Evolutionary conservation across 768 basidiomycete genomes (phyloP).

Genomic region (Grammothele lineata): DNA sequence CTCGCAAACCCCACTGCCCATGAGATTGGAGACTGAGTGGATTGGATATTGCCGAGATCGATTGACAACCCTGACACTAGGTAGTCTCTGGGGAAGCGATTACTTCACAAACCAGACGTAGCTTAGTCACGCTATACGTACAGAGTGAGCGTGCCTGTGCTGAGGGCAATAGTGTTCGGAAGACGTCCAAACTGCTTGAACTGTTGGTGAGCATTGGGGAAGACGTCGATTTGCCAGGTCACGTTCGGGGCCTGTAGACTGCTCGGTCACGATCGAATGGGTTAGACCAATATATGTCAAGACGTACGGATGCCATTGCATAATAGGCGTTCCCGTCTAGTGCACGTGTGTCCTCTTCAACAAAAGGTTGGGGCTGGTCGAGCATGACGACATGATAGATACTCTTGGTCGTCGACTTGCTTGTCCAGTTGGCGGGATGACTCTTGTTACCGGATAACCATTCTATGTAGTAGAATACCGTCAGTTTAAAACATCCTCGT

Average conservation of each 20-base stretch:
- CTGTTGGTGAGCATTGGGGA: constrained; percentile 8
- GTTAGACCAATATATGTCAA: too few species aligned
- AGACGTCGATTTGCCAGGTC: constrained; percentile 11
- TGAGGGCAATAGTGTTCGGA: constrained; percentile 2
- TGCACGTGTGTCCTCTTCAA: constrained; percentile 9
- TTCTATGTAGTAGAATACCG: background rate
- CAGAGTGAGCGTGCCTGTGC: too few species aligned
- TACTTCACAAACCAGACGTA: too few species aligned
- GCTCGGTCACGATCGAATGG: background rate
- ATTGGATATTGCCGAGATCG: constrained; percentile 22
- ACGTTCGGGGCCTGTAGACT: background rate
- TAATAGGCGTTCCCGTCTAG: constrained; percentile 13
- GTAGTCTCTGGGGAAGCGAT: constrained; percentile 7
- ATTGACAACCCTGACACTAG: constrained; percentile 23
- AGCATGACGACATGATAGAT: constrained; percentile 12
- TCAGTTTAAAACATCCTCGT: background rate
- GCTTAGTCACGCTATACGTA: too few species aligned
- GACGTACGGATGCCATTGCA: constrained; percentile 8
- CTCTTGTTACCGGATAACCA: constrained; percentile 11
- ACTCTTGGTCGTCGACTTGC: constrained; percentile 1
- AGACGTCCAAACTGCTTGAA: constrained; percentile 18
- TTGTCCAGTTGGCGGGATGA: constrained; percentile 7
- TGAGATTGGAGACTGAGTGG: constrained; percentile 17
- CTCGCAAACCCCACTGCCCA: constrained; percentile 27
- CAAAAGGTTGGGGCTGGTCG: background rate